These are phyloP conservation scores for Pyrenophora tritici-repentis DNA, from an alignment of 2,329 filamentous ascomycete species.

Conservation along the genomic window DNA sequence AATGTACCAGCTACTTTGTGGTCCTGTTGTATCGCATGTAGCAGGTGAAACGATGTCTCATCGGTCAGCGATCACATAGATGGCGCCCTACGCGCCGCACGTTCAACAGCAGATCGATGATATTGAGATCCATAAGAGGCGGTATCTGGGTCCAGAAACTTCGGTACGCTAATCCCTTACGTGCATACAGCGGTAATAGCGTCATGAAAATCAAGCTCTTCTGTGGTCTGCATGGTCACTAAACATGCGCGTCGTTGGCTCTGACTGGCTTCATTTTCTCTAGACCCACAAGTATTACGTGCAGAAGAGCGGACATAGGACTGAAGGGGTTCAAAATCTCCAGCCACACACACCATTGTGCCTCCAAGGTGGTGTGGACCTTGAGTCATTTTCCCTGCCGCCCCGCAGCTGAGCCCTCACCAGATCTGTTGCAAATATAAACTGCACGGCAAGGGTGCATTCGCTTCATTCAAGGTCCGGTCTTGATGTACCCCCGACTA, in stretches of 20 bases:
- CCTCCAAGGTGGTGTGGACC: slow-evolving; percentile 5
- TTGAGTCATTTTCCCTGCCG: slow-evolving; percentile 8
- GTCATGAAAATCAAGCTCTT: background rate
- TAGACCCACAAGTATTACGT: background rate
- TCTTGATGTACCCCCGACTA: slow-evolving; percentile 8
- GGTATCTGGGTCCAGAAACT: background rate
- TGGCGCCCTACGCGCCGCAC: background rate
- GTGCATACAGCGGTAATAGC: slow-evolving; percentile 1
- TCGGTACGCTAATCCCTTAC: slow-evolving; percentile 5
- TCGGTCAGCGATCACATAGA: background rate
- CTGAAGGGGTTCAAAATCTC: background rate
- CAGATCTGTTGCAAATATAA: slow-evolving; percentile 3
- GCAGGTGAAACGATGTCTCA: no score
- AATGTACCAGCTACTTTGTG: no score
- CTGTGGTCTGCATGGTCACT: background rate
- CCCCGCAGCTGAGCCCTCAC: slow-evolving; percentile 4
- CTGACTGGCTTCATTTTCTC: no score
- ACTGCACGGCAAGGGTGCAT: background rate
- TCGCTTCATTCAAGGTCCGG: slow-evolving; percentile 2
- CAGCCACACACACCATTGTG: slow-evolving; percentile 1
- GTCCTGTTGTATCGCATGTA: no score
- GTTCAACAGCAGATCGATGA: background rate
- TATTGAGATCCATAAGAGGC: background rate
- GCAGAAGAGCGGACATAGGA: background rate
- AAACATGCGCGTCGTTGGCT: no score